Evolutionary conservation across 306 rosid genomes (phyloP).

Genomic region (Cicer bijugum): DNA sequence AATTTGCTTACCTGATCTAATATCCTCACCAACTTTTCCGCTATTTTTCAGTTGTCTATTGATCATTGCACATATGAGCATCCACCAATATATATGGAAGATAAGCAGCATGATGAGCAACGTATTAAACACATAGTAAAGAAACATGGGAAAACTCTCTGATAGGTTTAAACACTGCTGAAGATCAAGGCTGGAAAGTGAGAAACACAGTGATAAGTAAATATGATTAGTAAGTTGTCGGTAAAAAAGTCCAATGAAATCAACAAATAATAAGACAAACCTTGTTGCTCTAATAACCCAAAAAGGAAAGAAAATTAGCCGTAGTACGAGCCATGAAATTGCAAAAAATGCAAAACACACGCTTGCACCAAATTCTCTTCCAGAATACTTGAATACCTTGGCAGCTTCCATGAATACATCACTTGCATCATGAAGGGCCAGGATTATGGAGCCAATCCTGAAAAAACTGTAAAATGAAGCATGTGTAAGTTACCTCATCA

Average conservation of each 20-base stretch:
- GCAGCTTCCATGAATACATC: constrained; percentile 98
- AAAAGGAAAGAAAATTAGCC: constrained; percentile 83
- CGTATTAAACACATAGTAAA: constrained; percentile 82
- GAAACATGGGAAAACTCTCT: constrained; percentile 46
- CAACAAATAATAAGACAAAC: constrained; percentile 56
- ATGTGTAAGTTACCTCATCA: constrained; percentile 38
- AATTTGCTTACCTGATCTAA: constrained; percentile 82
- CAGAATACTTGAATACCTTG: constrained; percentile 92
- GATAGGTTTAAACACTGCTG: constrained; percentile 55
- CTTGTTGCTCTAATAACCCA: constrained; percentile 91
- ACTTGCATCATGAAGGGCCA: constrained; percentile 94
- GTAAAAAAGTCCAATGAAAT: constrained; percentile 41
- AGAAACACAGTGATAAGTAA: constrained; percentile 49
- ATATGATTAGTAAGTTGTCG: constrained; percentile 40
- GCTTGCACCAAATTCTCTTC: constrained; percentile 86
- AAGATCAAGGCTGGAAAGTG: constrained; percentile 75
- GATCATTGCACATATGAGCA: constrained; percentile 87
- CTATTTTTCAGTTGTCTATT: constrained; percentile 79
- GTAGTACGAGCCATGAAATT: constrained; percentile 78
- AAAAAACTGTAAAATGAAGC: constrained; percentile 70
- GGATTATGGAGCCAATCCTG: constrained; percentile 80
- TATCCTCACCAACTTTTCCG: constrained; percentile 96
- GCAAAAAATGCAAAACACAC: constrained; percentile 83
- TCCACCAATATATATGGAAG: constrained; percentile 99
- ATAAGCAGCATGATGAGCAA: constrained; percentile 80